A percentile compares a stretch with the other conserved stretches of the same genome.
These are phyloP conservation scores for Microbotryum lychnidis-dioicae DNA, from an alignment of 1,284 basidiomycete species.

Conservation along the genomic window DNA sequence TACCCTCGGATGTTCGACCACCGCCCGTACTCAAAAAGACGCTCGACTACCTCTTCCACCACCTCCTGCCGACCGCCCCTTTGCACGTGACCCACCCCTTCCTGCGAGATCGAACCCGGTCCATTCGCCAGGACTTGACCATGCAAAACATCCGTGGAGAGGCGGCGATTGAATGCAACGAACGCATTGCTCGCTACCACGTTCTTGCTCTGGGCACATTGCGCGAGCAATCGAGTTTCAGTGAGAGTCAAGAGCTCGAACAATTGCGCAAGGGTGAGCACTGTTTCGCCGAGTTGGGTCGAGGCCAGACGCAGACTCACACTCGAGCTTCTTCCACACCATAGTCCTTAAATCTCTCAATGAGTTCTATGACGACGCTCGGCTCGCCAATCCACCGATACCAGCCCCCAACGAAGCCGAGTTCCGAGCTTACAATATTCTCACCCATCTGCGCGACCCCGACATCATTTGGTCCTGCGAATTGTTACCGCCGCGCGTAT, in stretches of 20 bases:
- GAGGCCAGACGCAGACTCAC: background rate
- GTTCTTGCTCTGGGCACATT: slow-evolving; percentile 71
- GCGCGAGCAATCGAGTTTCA: slow-evolving; percentile 52
- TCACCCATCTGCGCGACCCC: slow-evolving; percentile 80
- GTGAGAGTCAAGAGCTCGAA: slow-evolving; percentile 69
- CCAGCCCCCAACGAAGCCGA: slow-evolving; percentile 79
- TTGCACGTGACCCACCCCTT: slow-evolving; percentile 70
- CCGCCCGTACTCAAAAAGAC: slow-evolving; percentile 78
- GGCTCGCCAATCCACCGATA: slow-evolving; percentile 43
- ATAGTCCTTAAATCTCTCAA: slow-evolving; percentile 82
- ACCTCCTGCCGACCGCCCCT: slow-evolving; percentile 57
- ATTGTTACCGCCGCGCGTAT: slow-evolving; percentile 64
- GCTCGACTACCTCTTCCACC: slow-evolving; percentile 83
- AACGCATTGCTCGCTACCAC: slow-evolving; percentile 88
- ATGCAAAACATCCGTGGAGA: slow-evolving; percentile 76
- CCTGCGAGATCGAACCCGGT: slow-evolving; percentile 83
- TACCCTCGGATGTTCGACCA: slow-evolving; percentile 88
- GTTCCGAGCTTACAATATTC: slow-evolving; percentile 88
- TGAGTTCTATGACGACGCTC: slow-evolving; percentile 80
- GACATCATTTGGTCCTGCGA: slow-evolving; percentile 58
- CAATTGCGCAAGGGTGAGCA: slow-evolving; percentile 78
- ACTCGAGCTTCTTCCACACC: background rate
- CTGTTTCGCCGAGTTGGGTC: background rate
- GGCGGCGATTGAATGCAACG: slow-evolving; percentile 79
- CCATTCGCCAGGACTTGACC: slow-evolving; percentile 87